Evolutionary conservation across 1,284 basidiomycete genomes (phyloP).

Genomic region (Malassezia sp.): DNA sequence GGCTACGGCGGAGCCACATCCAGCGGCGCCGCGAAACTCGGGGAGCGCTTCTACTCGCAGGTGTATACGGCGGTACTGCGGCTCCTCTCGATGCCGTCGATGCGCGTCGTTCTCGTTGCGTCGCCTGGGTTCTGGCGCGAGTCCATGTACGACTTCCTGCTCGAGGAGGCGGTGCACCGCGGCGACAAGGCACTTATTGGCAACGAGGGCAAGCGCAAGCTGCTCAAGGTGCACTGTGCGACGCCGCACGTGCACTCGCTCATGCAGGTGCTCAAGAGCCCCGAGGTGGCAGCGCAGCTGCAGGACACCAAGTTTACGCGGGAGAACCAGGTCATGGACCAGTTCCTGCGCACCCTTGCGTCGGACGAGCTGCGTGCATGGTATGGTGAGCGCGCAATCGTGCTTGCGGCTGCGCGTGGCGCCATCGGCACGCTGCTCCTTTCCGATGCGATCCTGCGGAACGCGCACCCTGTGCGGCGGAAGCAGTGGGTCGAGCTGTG

Average conservation of each 20-base stretch:
- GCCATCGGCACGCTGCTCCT: constrained; percentile 90
- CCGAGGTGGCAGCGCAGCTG: constrained; percentile 56
- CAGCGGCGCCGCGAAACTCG: constrained; percentile 18
- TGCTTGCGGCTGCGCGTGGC: constrained; percentile 77
- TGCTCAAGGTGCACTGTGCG: constrained; percentile 77
- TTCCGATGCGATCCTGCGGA: constrained; percentile 80
- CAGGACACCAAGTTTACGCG: constrained; percentile 96
- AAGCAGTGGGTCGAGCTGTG: constrained; percentile 73
- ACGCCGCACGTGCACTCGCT: constrained; percentile 92
- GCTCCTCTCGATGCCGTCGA: constrained; percentile 69
- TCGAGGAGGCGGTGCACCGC: constrained; percentile 50
- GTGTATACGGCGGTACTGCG: constrained; percentile 78
- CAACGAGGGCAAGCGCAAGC: constrained; percentile 66
- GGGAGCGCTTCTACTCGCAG: constrained; percentile 63
- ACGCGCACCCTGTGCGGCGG: constrained; percentile 38
- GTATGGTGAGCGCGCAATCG: constrained; percentile 93
- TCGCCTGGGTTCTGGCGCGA: constrained; percentile 94
- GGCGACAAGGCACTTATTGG: constrained; percentile 65
- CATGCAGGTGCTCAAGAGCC: constrained; percentile 84
- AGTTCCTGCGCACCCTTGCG: constrained; percentile 68
- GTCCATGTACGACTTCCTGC: constrained; percentile 63
- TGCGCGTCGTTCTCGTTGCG: constrained; percentile 86
- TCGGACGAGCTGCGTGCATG: constrained; percentile 89
- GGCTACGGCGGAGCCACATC: constrained; percentile 22
- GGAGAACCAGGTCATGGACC: constrained; percentile 57